Base-by-base conservation (phyloP, 2,329 filamentous ascomycete genomes). In the Clathrospora elynae region DNA sequence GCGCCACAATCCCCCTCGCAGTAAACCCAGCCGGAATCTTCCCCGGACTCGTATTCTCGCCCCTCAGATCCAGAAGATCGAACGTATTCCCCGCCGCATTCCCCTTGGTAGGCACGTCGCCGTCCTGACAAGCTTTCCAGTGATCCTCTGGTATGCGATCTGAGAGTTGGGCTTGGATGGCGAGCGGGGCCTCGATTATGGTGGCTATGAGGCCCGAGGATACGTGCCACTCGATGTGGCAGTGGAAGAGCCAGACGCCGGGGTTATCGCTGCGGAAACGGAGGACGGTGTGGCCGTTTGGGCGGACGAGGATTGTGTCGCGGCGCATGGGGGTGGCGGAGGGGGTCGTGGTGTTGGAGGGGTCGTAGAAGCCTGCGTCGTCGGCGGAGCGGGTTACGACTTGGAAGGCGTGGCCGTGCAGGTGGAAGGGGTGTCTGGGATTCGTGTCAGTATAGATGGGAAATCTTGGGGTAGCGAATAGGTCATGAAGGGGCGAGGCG, bases 81-180 rank as follows among this genome's bases (percentile, higher is more conserved):
- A 70, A 65, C 0, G 80, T 84, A 59, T 90, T 90, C 0, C 78
- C 89, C 0, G 87, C 89, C 0, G 88, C 89, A 57, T 93, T 93
- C 3, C 89, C 89, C 3, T 61, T 59, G 0, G 72, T 78, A 1
- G 81, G 75, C 0, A 82, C 67, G 5, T 73, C 71, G 0, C 65
- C 73, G 0, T 74, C 78, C 4, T 71, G 70, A 62, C 88, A 92
- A 3, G 72, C 79, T 5, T 80, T 78, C 28, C 77, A 71, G 56
- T 87, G 83, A 46, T 84, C 77, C 18, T 76, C 63, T 0, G 88
- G 87, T 13, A 95, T 79, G 0, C 70, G 72, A 23, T 86, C 55
- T 0, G 68, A 73, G 25, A 68, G 56, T 16, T 62, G 55, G 46
- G 79, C 67, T 59, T 90, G 87, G 0, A 93, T 62, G 12, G 82